These are phyloP conservation scores for Perkinsela sp. DNA, from an alignment of 208 protist genomes.

Conservation along the genomic window DNA sequence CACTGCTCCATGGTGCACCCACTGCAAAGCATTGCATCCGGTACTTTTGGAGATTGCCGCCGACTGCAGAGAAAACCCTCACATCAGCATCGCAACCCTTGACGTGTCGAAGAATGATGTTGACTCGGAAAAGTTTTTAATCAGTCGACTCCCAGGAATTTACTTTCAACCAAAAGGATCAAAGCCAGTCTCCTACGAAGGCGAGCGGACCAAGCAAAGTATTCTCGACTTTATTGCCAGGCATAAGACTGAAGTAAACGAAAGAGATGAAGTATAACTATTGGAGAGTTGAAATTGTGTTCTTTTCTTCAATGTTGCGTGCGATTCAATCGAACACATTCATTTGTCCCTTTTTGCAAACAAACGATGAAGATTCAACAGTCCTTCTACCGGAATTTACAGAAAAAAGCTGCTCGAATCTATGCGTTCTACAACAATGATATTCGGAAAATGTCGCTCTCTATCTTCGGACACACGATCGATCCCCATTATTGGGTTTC, in stretches of 20 bases:
- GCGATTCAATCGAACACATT: no score
- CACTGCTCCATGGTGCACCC: slow-evolving; percentile 19
- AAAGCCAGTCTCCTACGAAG: slow-evolving; percentile 3
- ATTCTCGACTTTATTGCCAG: not conserved
- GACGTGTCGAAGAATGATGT: slow-evolving; percentile 16
- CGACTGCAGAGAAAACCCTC: slow-evolving; percentile 7
- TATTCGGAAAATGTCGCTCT: not conserved
- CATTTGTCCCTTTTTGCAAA: no score
- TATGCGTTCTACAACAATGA: not conserved
- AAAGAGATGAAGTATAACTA: no score
- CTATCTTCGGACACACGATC: not conserved
- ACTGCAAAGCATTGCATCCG: slow-evolving; percentile 14
- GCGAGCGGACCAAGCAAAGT: not conserved
- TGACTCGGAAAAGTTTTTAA: slow-evolving; percentile 1
- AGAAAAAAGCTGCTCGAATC: not conserved
- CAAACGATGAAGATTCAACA: not conserved
- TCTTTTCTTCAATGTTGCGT: no score
- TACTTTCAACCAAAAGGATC: slow-evolving; percentile 8
- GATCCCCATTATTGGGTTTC: not conserved
- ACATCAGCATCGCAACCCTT: slow-evolving; percentile 17
- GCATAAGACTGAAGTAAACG: not conserved
- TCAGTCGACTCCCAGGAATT: slow-evolving; percentile 17
- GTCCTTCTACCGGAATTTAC: not conserved
- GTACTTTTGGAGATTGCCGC: slow-evolving; percentile 8
- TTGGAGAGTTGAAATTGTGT: no score